Base-by-base conservation (phyloP, 352 stramenopile genomes). In the Vaucheria bursata region DNA sequence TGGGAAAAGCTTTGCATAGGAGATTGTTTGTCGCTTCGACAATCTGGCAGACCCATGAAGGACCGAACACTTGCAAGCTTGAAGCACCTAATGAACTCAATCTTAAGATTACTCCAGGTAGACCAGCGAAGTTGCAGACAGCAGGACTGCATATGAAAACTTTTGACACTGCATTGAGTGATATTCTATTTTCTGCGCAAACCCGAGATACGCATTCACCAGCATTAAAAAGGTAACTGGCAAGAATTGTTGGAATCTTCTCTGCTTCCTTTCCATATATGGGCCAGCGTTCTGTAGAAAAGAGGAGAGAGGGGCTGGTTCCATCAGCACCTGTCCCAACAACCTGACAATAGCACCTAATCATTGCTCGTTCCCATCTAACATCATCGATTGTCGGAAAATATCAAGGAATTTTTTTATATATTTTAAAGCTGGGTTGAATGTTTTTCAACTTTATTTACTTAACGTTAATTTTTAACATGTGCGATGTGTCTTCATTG, bases 261-360 rank as follows among this genome's bases (percentile, higher is more conserved):
- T 81, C 78, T 31, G 70, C 50, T 29, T 37, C 74, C 25, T 68
- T 64, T 8, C 78, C 68, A 38, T 83, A 83, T 35, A 69, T 67
- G 6, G 78, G 78, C 31, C 52, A 31, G 25, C 67, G 52, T 50
- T 83, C 78, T 25, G 79, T 67, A 31, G 78, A 83, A 36, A 70
- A 71, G 6, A 83, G n/a, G 7, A 83, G 64, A 66, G 71, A 83
- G 12, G 78, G 78, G 25, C 45, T 76, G 38, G 64, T 76, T 12
- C 78, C 78, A 81, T 78, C 78, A 36, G 77, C 78, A 37, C 78
- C 78, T 64, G 78, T 83, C 12, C 78, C 78, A 29, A 83, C 12
- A 25, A 82, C 64, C 76, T 81, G 25, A 12, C 39, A 50, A 12
- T 12, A 12, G 39, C 39, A 50, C 12, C 39, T 50, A 12, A 50